Percentiles rank a stretch among this genome's conserved stretches.
phyloP scores from a whole-genome alignment of 441 rosid species.

The Croton setiger region DNA sequence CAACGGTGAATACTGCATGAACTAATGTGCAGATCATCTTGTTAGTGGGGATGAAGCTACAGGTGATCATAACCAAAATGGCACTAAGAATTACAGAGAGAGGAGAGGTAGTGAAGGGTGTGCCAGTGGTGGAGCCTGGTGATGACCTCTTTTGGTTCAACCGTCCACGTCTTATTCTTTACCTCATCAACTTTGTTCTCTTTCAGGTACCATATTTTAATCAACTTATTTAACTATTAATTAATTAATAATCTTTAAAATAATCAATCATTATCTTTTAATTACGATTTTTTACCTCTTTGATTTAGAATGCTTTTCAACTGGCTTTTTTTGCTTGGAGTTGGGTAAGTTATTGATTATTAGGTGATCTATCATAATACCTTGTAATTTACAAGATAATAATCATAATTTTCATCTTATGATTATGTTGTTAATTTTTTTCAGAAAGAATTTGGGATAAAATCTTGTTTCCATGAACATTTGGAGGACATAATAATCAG shows the following conservation, averaged over 20 bases:
- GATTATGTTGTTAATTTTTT: neutral
- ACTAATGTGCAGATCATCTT: constrained; percentile 61
- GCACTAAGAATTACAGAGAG: constrained; percentile 64
- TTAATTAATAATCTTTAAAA: neutral
- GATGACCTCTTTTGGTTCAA: constrained; percentile 89
- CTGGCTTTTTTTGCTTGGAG: constrained; percentile 84
- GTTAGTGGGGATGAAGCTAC: constrained; percentile 71
- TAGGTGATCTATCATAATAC: too few species aligned
- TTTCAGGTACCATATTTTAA: constrained; percentile 49
- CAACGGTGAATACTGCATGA: neutral
- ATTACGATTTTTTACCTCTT: neutral
- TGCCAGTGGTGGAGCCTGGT: constrained; percentile 74
- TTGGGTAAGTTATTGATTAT: constrained; percentile 31
- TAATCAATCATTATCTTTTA: neutral
- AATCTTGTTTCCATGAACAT: constrained; percentile 61
- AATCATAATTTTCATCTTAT: too few species aligned
- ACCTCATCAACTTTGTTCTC: constrained; percentile 73
- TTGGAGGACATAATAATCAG: constrained; percentile 56
- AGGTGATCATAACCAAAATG: constrained; percentile 71
- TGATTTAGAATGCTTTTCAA: constrained; percentile 71
- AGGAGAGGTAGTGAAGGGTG: constrained; percentile 79
- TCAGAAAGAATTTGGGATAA: constrained; percentile 52
- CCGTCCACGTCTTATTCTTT: constrained; percentile 69
- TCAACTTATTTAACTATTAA: neutral
- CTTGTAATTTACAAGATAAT: too few species aligned